Base-by-base conservation (phyloP, 495 filamentous ascomycete genomes). In the Penicillium coffeae region DNA sequence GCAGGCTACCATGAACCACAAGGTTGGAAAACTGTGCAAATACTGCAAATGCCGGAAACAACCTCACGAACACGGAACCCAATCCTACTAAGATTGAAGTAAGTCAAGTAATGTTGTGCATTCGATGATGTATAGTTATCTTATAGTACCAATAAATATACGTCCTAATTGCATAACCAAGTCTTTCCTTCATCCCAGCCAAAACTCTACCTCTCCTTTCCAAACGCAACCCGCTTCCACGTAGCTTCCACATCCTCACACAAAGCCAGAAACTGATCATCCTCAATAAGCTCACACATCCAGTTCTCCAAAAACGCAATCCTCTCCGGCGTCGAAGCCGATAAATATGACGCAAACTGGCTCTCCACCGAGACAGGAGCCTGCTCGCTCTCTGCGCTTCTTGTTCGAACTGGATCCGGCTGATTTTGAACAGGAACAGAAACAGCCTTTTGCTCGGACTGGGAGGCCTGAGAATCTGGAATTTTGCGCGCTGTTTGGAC, bases 201-300 rank as follows among this genome's bases (percentile, higher is more conserved):
- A 2, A 0, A 34, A 30, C 9, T 10, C 38, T 52, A 59, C 14
- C 38, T 22, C 21, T 38, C 60, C 35, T 52, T 58, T 2, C 74
- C 72, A 50, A 75, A 55, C 13, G 64, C 66, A 51, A 76, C 66
- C 19, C 73, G 69, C 38, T 49, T 59, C 72, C 74, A 78, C 8
- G 65, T 56, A 1, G 56, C 60, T 45, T 79, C 72, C 0, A 77
- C 55, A 62, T 74, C 73, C 38, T 68, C 56, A 22, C 66, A 70
- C 10, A 79, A 57, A 33, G 62, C 52, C 20, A 67, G 44, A 33
- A 79, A 79, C 3, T 52, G 58, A 21, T 75, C 70, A 38, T 79
- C 71, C 22, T 73, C 55, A 2, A 77, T 48, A 38, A 71, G 63
- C 20, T 66, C 60, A 33, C 67, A 71, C 41, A 79, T 71, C 71